phyloP scores from a whole-genome alignment of 2,329 filamentous ascomycete species.

The Colletotrichum chlorophyti region DNA sequence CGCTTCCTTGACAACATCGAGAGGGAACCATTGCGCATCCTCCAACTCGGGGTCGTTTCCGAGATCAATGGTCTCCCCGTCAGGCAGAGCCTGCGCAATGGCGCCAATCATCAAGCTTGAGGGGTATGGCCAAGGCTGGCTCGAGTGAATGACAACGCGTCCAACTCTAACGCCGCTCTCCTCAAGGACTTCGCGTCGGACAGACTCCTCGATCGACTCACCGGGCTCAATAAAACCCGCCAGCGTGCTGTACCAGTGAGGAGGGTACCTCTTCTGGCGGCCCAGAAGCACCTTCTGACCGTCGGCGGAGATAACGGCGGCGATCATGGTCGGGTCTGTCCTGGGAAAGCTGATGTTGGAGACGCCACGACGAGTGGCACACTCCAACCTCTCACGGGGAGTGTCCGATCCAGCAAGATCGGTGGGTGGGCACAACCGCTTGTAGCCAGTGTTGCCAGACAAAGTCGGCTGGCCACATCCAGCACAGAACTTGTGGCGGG shows the following conservation, averaged over 20 bases:
- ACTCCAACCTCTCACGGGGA: conserved; percentile 67
- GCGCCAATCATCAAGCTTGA: conserved; percentile 87
- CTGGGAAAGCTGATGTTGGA: conserved; percentile 93
- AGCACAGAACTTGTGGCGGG: conserved; percentile 88
- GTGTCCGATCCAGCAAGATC: conserved; percentile 60
- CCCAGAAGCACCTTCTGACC: conserved; percentile 82
- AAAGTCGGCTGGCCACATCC: conserved; percentile 86
- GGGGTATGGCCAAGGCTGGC: conserved; percentile 88
- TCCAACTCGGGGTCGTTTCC: conserved; percentile 92
- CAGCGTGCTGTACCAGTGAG: conserved; percentile 86
- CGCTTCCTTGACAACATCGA: conserved; percentile 82
- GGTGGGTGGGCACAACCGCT: conserved; percentile 77
- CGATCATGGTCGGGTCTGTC: conserved; percentile 94
- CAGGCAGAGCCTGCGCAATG: conserved; percentile 81
- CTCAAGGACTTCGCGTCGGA: conserved; percentile 85
- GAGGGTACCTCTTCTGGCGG: conserved; percentile 82
- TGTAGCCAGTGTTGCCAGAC: conserved; percentile 79
- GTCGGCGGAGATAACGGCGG: conserved; percentile 85
- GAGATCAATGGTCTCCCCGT: conserved; percentile 80
- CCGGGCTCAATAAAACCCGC: conserved; percentile 87
- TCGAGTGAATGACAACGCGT: conserved; percentile 81
- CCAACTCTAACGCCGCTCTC: conserved; percentile 80
- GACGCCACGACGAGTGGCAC: conserved; percentile 81
- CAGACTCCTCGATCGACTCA: conserved; percentile 85
- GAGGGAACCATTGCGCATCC: conserved; percentile 84